Evolutionary conservation across 1,139 yeast genomes (phyloP), one percentile per base, ranked within the genome.

Genomic region (Blastobotrys buckinghamii): DNA sequence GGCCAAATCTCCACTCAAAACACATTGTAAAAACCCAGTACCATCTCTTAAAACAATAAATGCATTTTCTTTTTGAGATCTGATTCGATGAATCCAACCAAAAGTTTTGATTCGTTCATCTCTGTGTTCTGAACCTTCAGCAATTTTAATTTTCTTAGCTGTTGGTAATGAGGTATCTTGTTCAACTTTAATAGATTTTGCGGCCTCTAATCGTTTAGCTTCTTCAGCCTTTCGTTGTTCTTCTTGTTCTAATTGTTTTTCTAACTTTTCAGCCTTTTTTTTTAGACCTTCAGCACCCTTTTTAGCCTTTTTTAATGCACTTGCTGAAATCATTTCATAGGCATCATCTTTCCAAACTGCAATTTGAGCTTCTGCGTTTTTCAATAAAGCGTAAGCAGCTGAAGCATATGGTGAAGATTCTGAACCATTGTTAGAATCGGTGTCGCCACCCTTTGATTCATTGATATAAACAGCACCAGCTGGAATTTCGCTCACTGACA

Each of bases 1-100:
- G 55, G 98, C 97, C 59, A 94, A 76, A 65, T 89, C 95, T 47
- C 97, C 98, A 42, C 84, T 71, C 52, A 94, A 74, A 39, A 94
- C 94, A 62, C 89, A 78, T 72, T 94, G 99, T 56, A 92, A 67
- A 66, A 65, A 88, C 1, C 98, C 98, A 42, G 92, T 74, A 59
- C 99, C 99, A 66, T 94, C 99, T 74, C 99, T 82, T 62, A 94
- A 75, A 40, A 95, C 92, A 53, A 94, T 68, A 67, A 94, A 94
- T 16, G 86, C 95, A 48, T 88, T 78, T 36, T 95, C 96, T 74
- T 94, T 94, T 70, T 92, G 97, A 47, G 81, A 63, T 69, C 99
- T 82, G 63, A 92, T 76, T 68, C 98, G 85, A 70, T 94, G 99
- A 54, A 94, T 76, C 99, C 99, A 94, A 54, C 98, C 99, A 58